Conservation (phyloP, 352 stramenopile species). For the Globisporangium rhizosaccharum region DNA sequence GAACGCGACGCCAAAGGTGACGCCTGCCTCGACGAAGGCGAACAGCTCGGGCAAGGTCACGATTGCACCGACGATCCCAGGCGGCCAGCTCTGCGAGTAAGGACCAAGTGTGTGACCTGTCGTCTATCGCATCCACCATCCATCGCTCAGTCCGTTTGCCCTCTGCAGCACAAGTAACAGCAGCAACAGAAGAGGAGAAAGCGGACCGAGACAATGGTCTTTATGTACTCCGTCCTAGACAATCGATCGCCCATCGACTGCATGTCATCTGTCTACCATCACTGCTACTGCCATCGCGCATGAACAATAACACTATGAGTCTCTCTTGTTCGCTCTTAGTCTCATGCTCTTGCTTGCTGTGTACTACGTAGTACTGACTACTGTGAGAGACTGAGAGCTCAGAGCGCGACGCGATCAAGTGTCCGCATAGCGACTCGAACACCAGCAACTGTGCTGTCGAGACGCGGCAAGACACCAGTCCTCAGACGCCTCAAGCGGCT, state of each 20-base stretch:
- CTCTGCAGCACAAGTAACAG: no score
- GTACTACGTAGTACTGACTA: no score
- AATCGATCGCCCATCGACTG: no score
- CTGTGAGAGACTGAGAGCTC: neutral
- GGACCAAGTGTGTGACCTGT: neutral
- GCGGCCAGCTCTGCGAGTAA: conserved; percentile 16
- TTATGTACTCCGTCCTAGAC: neutral
- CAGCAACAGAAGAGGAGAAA: neutral
- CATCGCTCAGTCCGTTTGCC: neutral
- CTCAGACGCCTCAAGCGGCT: neutral
- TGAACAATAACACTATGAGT: neutral
- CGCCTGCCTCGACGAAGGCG: conserved; percentile 7
- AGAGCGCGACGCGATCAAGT: conserved; percentile 35
- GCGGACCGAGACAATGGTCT: neutral
- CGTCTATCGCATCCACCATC: neutral
- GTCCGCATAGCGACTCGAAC: conserved; percentile 13
- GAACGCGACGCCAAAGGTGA: conserved; percentile 11
- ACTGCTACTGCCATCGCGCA: neutral
- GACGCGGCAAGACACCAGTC: neutral
- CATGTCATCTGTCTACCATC: neutral
- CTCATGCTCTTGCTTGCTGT: neutral
- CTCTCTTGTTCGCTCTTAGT: neutral
- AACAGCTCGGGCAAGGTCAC: neutral
- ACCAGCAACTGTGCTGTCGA: neutral
- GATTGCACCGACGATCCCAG: conserved; percentile 4